Evolutionary conservation across 2,329 filamentous ascomycete genomes (phyloP).

Genomic region (Colletotrichum nymphaeae): DNA sequence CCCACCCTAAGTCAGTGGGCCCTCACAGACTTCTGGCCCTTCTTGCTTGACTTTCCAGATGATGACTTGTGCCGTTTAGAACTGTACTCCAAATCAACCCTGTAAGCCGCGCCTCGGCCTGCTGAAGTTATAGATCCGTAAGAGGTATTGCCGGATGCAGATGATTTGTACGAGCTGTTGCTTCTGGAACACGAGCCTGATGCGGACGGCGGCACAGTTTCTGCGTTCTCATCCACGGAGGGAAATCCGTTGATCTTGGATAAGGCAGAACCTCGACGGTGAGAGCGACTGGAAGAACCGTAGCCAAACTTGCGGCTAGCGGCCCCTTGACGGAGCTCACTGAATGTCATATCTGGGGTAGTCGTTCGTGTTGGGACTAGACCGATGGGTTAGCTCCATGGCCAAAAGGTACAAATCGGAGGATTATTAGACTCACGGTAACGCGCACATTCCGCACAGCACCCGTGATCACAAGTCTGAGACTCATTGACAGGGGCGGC

Average conservation of each 20-base stretch:
- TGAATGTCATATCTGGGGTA: constrained; percentile 50
- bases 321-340: constrained; percentile 51
- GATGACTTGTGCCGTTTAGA: constrained; percentile 37
- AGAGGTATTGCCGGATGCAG: constrained; percentile 11
- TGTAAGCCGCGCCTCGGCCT: constrained; percentile 39
- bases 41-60: constrained; percentile 19
- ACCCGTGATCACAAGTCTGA: constrained; percentile 63
- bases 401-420: background rate
- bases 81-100: constrained; percentile 44
- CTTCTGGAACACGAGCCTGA: constrained; percentile 36
- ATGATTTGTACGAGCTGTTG: constrained; percentile 17
- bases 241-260: constrained; percentile 23
- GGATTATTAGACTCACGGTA: constrained; percentile 49
- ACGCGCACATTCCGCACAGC: constrained; percentile 60
- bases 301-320: constrained; percentile 50
- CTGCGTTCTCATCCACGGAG: constrained; percentile 7
- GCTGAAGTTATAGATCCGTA: constrained; percentile 21
- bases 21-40: constrained; percentile 9
- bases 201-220: background rate
- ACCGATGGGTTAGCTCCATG: background rate
- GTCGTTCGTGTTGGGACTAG: constrained; percentile 46
- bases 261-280: constrained; percentile 43
- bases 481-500: constrained; percentile 45
- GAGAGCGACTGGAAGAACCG: constrained; percentile 42
- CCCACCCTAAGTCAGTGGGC: background rate